Evolutionary conservation across 2,329 filamentous ascomycete species (phyloP).

Genomic region (Herpotrichia juniperi): DNA sequence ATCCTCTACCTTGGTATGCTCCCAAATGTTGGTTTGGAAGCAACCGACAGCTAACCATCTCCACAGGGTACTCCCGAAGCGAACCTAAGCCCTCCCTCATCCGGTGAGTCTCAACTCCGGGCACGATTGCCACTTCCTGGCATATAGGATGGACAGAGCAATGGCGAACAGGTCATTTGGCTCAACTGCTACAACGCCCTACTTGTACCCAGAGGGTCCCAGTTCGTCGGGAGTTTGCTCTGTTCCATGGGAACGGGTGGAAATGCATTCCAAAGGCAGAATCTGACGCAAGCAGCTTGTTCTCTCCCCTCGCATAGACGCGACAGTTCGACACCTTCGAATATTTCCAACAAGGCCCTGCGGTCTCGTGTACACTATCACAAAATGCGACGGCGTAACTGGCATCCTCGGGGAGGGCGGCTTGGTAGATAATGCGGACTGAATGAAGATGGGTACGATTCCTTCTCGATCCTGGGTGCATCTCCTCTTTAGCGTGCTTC

Average conservation of each 20-base stretch:
- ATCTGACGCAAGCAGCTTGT: constrained; percentile 38
- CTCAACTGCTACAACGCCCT: too few relatives aligned
- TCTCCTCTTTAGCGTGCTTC: constrained; percentile 24
- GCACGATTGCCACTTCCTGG: too few relatives aligned
- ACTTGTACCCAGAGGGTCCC: too few relatives aligned
- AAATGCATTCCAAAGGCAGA: neutral
- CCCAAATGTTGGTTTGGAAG: neutral
- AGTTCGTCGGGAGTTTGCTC: too few relatives aligned
- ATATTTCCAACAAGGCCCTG: neutral
- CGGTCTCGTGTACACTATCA: constrained; percentile 38
- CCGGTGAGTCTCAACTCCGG: constrained; percentile 56
- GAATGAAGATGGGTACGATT: neutral
- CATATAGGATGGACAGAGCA: too few relatives aligned
- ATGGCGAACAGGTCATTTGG: too few relatives aligned
- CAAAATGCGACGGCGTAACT: constrained; percentile 27
- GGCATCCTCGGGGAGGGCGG: constrained; percentile 8
- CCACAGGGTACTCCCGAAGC: constrained; percentile 91
- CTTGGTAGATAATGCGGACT: constrained; percentile 13
- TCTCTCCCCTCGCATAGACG: constrained; percentile 45
- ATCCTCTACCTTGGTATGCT: constrained; percentile 91
- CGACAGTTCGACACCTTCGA: constrained; percentile 9
- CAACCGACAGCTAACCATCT: constrained; percentile 2
- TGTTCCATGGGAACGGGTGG: too few relatives aligned
- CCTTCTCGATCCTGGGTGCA: constrained; percentile 8
- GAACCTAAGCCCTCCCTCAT: constrained; percentile 84